phyloP scores from a whole-genome alignment of 208 protist species.

The Angomonas ambiguus region DNA sequence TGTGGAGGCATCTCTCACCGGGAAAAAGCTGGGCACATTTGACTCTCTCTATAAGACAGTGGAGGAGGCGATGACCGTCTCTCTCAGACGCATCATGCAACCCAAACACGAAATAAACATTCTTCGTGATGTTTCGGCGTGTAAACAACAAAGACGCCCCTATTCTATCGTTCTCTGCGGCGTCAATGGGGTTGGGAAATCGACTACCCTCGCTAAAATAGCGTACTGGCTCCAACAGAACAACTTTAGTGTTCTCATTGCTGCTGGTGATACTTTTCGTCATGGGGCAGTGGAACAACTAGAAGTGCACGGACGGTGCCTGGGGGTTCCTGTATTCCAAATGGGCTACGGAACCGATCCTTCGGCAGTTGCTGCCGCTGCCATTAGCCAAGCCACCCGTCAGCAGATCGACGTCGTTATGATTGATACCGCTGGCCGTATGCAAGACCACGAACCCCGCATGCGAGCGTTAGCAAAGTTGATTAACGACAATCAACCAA shows the following conservation, averaged over 20 bases:
- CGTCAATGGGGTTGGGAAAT: slow-evolving; percentile 99
- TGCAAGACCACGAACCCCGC: slow-evolving; percentile 99
- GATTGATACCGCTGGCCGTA: slow-evolving; percentile 99
- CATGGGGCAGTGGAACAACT: slow-evolving; percentile 99
- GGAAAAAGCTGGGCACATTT: slow-evolving; percentile 92
- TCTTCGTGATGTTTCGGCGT: slow-evolving; percentile 83
- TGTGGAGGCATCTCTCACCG: slow-evolving; percentile 85
- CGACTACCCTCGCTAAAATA: slow-evolving; percentile 98
- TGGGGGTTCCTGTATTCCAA: slow-evolving; percentile 94
- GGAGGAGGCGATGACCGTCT: slow-evolving; percentile 78
- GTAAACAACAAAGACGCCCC: slow-evolving; percentile 72
- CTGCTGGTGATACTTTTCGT: slow-evolving; percentile 99
- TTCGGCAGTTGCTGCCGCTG: slow-evolving; percentile 90
- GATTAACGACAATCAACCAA: slow-evolving; percentile 95
- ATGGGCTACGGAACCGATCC: slow-evolving; percentile 97
- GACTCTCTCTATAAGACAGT: slow-evolving; percentile 79
- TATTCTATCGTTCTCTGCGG: slow-evolving; percentile 98
- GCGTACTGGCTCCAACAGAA: slow-evolving; percentile 96
- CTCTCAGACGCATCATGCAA: slow-evolving; percentile 95
- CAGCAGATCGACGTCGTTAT: slow-evolving; percentile 96
- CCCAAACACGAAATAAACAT: slow-evolving; percentile 96
- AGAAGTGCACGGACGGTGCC: slow-evolving; percentile 90
- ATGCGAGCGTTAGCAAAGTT: slow-evolving; percentile 98
- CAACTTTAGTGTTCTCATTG: slow-evolving; percentile 91
- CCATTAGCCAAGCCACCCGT: slow-evolving; percentile 86